phyloP scores from a whole-genome alignment of 352 stramenopile genomes.

The Phytopythium mirpurense region DNA sequence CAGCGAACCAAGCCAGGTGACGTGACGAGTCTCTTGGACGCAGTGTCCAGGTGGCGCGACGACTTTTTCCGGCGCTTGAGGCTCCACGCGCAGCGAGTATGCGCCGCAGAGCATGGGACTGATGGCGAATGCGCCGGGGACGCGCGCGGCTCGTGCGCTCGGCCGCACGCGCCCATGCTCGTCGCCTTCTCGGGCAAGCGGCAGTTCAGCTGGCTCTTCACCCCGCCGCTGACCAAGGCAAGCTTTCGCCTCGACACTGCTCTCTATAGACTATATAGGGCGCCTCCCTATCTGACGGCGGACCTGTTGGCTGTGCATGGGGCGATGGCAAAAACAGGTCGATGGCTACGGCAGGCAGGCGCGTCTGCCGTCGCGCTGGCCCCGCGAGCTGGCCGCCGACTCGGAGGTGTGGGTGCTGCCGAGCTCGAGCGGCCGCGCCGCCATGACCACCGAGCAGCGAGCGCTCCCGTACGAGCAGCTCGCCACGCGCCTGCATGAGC shows the following conservation, averaged over 20 bases:
- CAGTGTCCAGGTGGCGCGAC: constrained; percentile 57
- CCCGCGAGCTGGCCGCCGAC: constrained; percentile 39
- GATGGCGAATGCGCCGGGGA: constrained; percentile 4
- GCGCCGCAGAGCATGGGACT: constrained; percentile 23
- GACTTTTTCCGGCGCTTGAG: constrained; percentile 59
- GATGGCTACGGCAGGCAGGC: constrained; percentile 55
- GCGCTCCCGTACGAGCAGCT: constrained; percentile 66
- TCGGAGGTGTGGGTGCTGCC: constrained; percentile 83
- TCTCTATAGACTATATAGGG: not conserved
- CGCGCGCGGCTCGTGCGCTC: constrained; percentile 17
- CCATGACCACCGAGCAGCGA: constrained; percentile 73
- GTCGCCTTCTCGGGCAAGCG: constrained; percentile 86
- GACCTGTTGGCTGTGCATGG: not conserved
- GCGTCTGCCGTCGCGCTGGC: constrained; percentile 62
- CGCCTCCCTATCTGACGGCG: not conserved
- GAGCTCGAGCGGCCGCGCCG: constrained; percentile 76
- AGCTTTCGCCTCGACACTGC: not conserved
- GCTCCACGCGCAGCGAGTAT: constrained; percentile 50
- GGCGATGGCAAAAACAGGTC: constrained; percentile 14
- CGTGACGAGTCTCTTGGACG: constrained; percentile 9
- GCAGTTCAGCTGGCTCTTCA: constrained; percentile 83
- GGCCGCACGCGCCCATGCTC: constrained; percentile 54
- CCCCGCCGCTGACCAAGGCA: constrained; percentile 56
- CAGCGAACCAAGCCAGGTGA: no score
- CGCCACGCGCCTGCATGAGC: constrained; percentile 44